Evolutionary conservation across 2,329 filamentous ascomycete species (phyloP).

Genomic region (Xylaria sp.): DNA sequence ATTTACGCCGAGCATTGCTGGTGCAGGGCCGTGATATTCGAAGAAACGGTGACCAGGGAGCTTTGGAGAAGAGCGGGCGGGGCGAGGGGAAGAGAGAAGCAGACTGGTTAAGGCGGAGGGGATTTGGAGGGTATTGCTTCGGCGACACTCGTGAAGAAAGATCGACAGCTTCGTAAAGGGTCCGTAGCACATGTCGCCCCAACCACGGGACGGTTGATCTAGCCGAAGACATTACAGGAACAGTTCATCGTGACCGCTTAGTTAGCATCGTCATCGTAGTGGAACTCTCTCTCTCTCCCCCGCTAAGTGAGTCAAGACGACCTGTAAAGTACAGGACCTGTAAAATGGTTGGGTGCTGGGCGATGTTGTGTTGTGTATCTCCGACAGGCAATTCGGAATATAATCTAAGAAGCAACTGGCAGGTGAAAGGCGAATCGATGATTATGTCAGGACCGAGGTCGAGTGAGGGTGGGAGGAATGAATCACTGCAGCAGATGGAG

Average conservation of each 20-base stretch:
- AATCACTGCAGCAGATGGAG: conserved; percentile 10
- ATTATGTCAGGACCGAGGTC: not conserved
- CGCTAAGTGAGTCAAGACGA: no score
- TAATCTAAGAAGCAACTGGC: not conserved
- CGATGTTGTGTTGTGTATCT: not conserved
- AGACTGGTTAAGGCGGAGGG: conserved; percentile 38
- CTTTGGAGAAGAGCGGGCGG: conserved; percentile 40
- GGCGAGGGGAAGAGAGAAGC: conserved; percentile 39
- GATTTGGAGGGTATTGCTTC: conserved; percentile 38
- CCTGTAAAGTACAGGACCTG: not conserved
- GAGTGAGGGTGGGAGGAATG: conserved; percentile 4
- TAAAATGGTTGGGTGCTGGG: not conserved
- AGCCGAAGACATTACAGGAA: conserved; percentile 48
- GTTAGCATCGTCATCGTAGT: conserved; percentile 26
- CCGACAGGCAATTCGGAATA: not conserved
- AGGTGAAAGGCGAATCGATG: not conserved
- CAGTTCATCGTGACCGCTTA: conserved; percentile 45
- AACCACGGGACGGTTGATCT: conserved; percentile 48
- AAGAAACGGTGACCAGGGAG: conserved; percentile 45
- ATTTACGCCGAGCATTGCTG: conserved; percentile 59
- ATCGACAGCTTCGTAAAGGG: conserved; percentile 46
- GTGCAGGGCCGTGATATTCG: conserved; percentile 48
- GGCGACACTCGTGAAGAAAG: conserved; percentile 42
- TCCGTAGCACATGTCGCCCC: conserved; percentile 47
- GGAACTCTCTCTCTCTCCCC: conserved; percentile 22